Percentiles rank a stretch among this genome's conserved stretches.
These are phyloP conservation scores for Wakefieldia striispora DNA, from an alignment of 768 basidiomycete genomes.

Conservation along the genomic window DNA sequence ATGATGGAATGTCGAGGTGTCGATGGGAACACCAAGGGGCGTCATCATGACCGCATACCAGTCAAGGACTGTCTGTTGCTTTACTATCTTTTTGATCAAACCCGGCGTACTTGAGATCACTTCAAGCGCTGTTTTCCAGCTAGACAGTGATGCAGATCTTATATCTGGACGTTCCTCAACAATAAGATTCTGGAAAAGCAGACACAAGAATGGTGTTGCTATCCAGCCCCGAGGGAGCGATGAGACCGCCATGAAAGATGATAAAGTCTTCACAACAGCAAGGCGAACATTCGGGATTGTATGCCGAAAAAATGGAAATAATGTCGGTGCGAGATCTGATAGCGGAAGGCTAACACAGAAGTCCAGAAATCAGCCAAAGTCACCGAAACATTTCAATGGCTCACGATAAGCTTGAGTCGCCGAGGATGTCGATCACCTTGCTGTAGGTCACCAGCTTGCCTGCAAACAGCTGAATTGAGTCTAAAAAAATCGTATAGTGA, in stretches of 20 bases:
- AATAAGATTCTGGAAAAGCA: conserved; percentile 92
- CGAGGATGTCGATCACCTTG: conserved; percentile 74
- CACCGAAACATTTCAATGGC: conserved; percentile 30
- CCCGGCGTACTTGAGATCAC: conserved; percentile 47
- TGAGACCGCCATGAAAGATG: conserved; percentile 79
- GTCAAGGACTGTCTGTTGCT: conserved; percentile 61
- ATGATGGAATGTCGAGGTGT: conserved; percentile 65
- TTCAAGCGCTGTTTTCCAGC: conserved; percentile 72
- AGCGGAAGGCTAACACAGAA: conserved; percentile 61
- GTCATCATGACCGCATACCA: conserved; percentile 92
- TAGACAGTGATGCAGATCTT: conserved; percentile 63
- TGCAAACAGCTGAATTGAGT: conserved; percentile 28
- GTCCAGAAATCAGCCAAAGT: conserved; percentile 1
- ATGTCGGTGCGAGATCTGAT: conserved; percentile 75
- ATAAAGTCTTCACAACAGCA: conserved; percentile 86
- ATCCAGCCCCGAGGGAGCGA: conserved; percentile 83
- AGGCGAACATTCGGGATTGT: conserved; percentile 92
- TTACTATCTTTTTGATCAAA: conserved; percentile 51
- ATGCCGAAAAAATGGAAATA: conserved; percentile 97
- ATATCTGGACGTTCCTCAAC: conserved; percentile 89
- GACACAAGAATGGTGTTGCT: conserved; percentile 66
- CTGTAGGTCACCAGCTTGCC: conserved; percentile 81
- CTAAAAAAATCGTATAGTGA: not conserved
- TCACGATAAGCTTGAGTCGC: conserved; percentile 66
- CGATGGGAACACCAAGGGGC: conserved; percentile 79